Conservation (phyloP, 2,329 filamentous ascomycete genomes). For the Dactylellina parvicollis region DNA sequence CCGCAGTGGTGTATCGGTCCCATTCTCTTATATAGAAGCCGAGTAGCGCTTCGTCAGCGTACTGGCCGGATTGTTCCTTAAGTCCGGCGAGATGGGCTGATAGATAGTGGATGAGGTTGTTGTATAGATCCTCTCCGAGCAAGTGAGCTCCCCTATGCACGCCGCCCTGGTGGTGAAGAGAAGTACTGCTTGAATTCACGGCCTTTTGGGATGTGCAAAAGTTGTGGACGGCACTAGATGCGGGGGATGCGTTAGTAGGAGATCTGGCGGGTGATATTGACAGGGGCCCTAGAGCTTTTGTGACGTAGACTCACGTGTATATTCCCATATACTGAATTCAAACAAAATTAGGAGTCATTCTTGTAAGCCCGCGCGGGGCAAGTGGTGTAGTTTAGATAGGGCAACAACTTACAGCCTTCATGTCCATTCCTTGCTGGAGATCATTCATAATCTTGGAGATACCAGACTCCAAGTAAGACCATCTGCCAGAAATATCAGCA, state of each 20-base stretch:
- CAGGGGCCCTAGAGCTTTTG: neutral
- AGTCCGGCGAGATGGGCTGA: slow-evolving; percentile 75
- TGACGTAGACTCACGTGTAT: slow-evolving; percentile 73
- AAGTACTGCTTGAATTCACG: slow-evolving; percentile 68
- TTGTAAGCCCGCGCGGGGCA: slow-evolving; percentile 43
- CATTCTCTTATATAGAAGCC: slow-evolving; percentile 96
- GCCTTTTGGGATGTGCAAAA: slow-evolving; percentile 99
- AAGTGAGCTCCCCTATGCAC: slow-evolving; percentile 86
- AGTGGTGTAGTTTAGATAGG: slow-evolving; percentile 9
- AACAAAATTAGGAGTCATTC: slow-evolving; percentile 13
- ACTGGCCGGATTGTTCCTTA: slow-evolving; percentile 73
- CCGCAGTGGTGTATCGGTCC: slow-evolving; percentile 92
- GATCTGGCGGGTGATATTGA: neutral
- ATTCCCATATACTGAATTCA: slow-evolving; percentile 83
- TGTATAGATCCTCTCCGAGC: slow-evolving; percentile 94
- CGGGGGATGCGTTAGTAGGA: slow-evolving; percentile 60
- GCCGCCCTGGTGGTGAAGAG: slow-evolving; percentile 64
- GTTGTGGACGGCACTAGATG: slow-evolving; percentile 84
- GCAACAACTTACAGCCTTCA: slow-evolving; percentile 75
- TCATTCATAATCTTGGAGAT: slow-evolving; percentile 94
- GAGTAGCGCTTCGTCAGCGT: slow-evolving; percentile 88
- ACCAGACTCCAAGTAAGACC: slow-evolving; percentile 86
- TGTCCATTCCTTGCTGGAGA: slow-evolving; percentile 89
- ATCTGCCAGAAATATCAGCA: slow-evolving; percentile 67
- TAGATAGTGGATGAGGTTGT: slow-evolving; percentile 87